These are phyloP conservation scores for Trichoderma endophyticum DNA, from an alignment of 2,329 filamentous ascomycete species.

Conservation along the genomic window DNA sequence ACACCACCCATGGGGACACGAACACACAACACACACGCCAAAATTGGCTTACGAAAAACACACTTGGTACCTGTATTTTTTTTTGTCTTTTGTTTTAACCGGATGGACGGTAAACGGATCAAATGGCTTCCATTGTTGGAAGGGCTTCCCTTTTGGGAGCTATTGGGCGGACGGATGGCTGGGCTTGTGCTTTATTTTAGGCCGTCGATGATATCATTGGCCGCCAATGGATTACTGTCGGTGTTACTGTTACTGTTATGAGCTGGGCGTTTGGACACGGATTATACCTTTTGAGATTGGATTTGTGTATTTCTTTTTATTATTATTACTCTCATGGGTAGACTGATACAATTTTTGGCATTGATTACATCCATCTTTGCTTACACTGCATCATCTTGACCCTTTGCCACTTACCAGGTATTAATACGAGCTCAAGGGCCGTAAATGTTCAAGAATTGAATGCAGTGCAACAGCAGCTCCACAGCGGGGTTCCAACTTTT, in stretches of 20 bases:
- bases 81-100: neutral
- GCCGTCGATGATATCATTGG: neutral
- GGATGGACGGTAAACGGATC: neutral
- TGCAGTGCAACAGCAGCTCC: slow-evolving; percentile 2
- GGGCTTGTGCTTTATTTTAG: neutral
- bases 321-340: neutral
- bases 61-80: neutral
- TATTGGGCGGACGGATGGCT: neutral
- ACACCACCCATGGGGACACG: neutral
- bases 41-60: neutral
- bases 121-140: neutral
- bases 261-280: neutral
- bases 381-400: neutral
- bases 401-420: neutral
- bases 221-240: neutral
- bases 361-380: neutral
- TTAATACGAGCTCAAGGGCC: neutral
- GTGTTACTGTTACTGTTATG: neutral
- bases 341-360: neutral
- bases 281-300: neutral
- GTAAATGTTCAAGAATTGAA: neutral
- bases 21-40: neutral
- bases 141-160: neutral
- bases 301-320: neutral
- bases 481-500: slow-evolving; percentile 14